Conservation (phyloP, 495 filamentous ascomycete genomes). For the Podospora anserina region DNA sequence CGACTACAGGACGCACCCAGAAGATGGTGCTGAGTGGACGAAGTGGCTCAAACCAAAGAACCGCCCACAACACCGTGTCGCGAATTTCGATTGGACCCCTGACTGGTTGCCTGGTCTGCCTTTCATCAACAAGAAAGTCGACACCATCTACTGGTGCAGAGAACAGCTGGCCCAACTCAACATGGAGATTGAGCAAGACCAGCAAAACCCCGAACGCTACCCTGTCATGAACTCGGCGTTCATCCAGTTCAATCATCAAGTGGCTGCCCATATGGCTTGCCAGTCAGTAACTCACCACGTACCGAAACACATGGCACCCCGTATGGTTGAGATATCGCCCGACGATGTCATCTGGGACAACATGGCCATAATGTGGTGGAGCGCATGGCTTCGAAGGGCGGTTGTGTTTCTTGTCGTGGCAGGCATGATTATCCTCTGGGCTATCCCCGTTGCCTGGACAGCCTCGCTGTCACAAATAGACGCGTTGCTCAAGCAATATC, state of each 20-base stretch:
- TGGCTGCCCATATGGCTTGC: constrained; percentile 96
- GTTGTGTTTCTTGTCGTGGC: constrained; percentile 62
- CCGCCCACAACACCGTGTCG: constrained; percentile 80
- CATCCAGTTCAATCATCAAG: constrained; percentile 97
- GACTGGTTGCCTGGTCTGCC: constrained; percentile 76
- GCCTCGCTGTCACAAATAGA: constrained; percentile 74
- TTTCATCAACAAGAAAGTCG: constrained; percentile 82
- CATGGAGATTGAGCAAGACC: constrained; percentile 88
- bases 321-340: constrained; percentile 87
- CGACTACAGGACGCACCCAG: constrained; percentile 59
- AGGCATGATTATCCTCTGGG: constrained; percentile 85
- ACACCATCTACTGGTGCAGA: constrained; percentile 90
- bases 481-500: constrained; percentile 59
- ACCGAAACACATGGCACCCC: constrained; percentile 91
- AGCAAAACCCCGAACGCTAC: constrained; percentile 78
- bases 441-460: constrained; percentile 86
- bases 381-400: constrained; percentile 71
- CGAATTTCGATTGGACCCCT: constrained; percentile 67
- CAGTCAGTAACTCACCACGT: constrained; percentile 88
- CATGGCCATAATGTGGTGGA: constrained; percentile 96
- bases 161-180: constrained; percentile 86
- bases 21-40: constrained; percentile 76
- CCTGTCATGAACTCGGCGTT: constrained; percentile 98
- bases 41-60: constrained; percentile 77
- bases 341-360: constrained; percentile 97